A percentile compares a stretch with the other conserved stretches of the same genome.
phyloP scores from a whole-genome alignment of 441 rosid species.

The Croton setiger region DNA sequence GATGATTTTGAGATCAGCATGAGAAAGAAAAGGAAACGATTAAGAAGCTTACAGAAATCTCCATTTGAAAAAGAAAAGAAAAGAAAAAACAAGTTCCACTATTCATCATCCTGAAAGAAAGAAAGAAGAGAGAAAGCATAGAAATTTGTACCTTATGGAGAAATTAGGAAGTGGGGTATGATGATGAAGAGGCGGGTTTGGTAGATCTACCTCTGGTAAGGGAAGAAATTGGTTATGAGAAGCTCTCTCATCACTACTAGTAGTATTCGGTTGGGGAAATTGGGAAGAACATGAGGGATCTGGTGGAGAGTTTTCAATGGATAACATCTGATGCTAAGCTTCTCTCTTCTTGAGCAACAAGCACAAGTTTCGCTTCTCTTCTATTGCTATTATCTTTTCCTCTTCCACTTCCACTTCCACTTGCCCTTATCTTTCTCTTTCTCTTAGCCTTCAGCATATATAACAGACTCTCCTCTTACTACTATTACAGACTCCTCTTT shows the following conservation, averaged over 20 bases:
- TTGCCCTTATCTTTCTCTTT: slow-evolving; percentile 41
- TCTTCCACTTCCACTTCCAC: slow-evolving; percentile 30
- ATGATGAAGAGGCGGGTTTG: slow-evolving; percentile 29
- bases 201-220: slow-evolving; percentile 53
- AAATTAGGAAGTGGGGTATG: slow-evolving; percentile 51
- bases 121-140: slow-evolving; percentile 17
- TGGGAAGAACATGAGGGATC: slow-evolving; percentile 62
- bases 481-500: slow-evolving; percentile 26
- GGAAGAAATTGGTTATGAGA: slow-evolving; percentile 34
- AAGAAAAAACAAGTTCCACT: slow-evolving; percentile 7
- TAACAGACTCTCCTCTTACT: slow-evolving; percentile 6
- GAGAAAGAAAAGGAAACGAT: slow-evolving; percentile 14
- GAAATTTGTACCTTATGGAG: slow-evolving; percentile 74
- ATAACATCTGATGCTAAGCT: slow-evolving; percentile 90
- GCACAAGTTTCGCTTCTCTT: slow-evolving; percentile 57
- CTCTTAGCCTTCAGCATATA: slow-evolving; percentile 75
- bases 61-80: slow-evolving; percentile 20
- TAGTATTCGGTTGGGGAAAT: slow-evolving; percentile 41
- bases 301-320: slow-evolving; percentile 75
- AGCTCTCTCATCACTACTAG: slow-evolving; percentile 41
- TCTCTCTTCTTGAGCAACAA: slow-evolving; percentile 67
- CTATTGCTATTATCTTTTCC: slow-evolving; percentile 18
- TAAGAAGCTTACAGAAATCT: slow-evolving; percentile 13
- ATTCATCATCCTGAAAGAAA: slow-evolving; percentile 1
- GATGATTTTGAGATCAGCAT: slow-evolving; percentile 19